phyloP scores from a whole-genome alignment of 768 basidiomycete species.

The Crucibulum laeve region DNA sequence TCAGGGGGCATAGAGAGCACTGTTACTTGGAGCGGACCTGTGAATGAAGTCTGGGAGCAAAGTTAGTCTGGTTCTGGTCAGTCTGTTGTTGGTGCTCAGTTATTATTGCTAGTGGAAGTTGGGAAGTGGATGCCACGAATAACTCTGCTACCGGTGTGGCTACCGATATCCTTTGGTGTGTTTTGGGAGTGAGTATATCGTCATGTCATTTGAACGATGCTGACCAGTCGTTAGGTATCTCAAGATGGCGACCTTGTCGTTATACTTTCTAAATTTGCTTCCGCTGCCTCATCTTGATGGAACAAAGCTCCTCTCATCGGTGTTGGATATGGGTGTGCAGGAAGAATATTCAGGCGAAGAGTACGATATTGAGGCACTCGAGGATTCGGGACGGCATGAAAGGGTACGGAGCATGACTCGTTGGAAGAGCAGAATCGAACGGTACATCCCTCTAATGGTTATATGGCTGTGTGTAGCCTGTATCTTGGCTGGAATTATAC shows the following conservation, averaged over 20 bases:
- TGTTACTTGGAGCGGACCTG: conserved; percentile 74
- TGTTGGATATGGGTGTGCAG: conserved; percentile 13
- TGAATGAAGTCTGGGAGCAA: conserved; percentile 60
- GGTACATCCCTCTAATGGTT: too few relatives aligned
- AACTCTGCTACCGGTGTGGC: conserved; percentile 31
- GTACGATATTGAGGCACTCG: conserved; percentile 30
- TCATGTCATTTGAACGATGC: background rate
- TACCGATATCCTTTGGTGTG: conserved; percentile 30
- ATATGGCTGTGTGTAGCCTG: too few relatives aligned
- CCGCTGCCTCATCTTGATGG: conserved; percentile 76
- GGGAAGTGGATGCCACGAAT: conserved; percentile 41
- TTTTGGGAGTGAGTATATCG: conserved; percentile 52
- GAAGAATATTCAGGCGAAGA: conserved; percentile 6
- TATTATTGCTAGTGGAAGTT: conserved; percentile 43
- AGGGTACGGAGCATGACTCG: too few relatives aligned
- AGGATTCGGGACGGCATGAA: too few relatives aligned
- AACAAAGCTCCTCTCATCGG: conserved; percentile 41
- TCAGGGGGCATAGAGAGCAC: conserved; percentile 25
- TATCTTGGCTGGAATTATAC: too few relatives aligned
- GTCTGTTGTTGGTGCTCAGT: background rate
- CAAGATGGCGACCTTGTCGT: conserved; percentile 63
- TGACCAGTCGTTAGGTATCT: conserved; percentile 43
- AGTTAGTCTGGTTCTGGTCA: conserved; percentile 32
- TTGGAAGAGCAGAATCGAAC: too few relatives aligned
- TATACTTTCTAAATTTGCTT: conserved; percentile 80